Percentiles rank a stretch among this genome's conserved stretches.
phyloP scores from a whole-genome alignment of 768 basidiomycete species.

The Sarcodon aspratus region DNA sequence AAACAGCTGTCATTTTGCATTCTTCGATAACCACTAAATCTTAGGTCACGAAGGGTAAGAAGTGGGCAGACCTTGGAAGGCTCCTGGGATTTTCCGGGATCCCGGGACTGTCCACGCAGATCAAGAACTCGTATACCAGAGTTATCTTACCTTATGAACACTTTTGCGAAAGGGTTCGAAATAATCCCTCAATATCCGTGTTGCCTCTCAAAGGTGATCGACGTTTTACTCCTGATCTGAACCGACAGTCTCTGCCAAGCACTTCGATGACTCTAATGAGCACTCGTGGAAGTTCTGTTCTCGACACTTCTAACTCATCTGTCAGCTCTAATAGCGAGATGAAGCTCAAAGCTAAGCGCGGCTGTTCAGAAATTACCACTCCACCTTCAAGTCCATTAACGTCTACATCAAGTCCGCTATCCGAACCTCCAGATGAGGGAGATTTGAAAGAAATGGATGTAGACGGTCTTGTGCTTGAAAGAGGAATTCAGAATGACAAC shows the following conservation, averaged over 20 bases:
- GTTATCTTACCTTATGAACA: constrained; percentile 96
- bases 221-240: constrained; percentile 10
- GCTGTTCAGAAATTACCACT: constrained; percentile 31
- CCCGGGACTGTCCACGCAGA: constrained; percentile 73
- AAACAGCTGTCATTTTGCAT: neutral
- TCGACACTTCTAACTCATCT: neutral
- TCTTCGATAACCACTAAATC: constrained; percentile 5
- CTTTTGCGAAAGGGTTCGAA: constrained; percentile 68
- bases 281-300: neutral
- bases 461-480: neutral
- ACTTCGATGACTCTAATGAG: neutral
- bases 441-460: constrained; percentile 38
- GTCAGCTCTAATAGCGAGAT: neutral
- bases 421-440: constrained; percentile 71
- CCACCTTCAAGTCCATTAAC: constrained; percentile 68
- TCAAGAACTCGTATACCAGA: constrained; percentile 82
- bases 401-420: constrained; percentile 66
- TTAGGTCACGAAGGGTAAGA: constrained; percentile 73
- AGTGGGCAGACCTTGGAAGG: constrained; percentile 83
- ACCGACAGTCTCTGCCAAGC: neutral
- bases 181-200: constrained; percentile 36
- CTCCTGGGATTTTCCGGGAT: constrained; percentile 75
- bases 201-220: neutral
- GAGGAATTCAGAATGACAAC: neutral
- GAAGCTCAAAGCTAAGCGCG: constrained; percentile 2